Evolutionary conservation across 78 protist genomes (phyloP).

Genomic region (Dictyostelium firmibasis): DNA sequence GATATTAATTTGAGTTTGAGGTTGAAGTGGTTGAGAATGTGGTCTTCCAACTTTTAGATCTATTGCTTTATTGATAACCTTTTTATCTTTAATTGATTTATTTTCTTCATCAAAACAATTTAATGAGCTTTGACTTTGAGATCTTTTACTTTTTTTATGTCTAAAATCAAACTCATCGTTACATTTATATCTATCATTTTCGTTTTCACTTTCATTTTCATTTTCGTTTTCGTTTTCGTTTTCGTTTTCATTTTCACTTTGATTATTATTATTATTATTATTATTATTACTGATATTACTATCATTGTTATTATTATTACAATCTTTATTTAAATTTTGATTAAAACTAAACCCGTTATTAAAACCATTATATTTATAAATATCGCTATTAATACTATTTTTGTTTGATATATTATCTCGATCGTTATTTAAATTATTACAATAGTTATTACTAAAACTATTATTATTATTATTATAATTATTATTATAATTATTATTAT

Average conservation of each 20-base stretch:
- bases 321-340: too few species aligned
- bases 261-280: too few species aligned
- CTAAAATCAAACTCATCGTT: not conserved
- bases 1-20: not conserved
- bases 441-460: too few species aligned
- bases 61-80: not conserved
- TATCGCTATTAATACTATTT: too few species aligned
- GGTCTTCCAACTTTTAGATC: not conserved
- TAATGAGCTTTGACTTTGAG: not conserved
- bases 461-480: not conserved
- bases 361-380: too few species aligned
- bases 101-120: not conserved
- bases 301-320: too few species aligned
- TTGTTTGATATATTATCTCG: not conserved
- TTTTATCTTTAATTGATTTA: not conserved
- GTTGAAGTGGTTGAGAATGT: not conserved
- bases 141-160: not conserved
- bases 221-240: too few species aligned
- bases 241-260: too few species aligned
- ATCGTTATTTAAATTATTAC: not conserved
- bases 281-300: too few species aligned
- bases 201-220: too few species aligned
- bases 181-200: not conserved
- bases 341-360: too few species aligned
- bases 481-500: too few species aligned